Conservation (phyloP, 306 rosid species). For the Ziziphus jujuba region DNA sequence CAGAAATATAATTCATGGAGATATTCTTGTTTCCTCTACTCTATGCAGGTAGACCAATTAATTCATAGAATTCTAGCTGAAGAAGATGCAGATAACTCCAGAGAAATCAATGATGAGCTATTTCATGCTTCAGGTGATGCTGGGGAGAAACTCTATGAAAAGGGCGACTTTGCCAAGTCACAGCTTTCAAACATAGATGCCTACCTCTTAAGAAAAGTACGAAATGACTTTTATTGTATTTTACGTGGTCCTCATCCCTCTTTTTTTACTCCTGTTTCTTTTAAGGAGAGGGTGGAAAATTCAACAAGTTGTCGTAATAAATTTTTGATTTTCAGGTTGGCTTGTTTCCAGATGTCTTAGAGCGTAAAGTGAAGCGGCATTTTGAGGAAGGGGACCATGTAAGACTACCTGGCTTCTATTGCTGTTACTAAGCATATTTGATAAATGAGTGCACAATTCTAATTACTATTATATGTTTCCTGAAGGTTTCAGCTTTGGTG, state of each 20-base stretch:
- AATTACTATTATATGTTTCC: conserved; percentile 19
- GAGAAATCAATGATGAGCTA: conserved; percentile 56
- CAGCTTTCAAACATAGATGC: conserved; percentile 56
- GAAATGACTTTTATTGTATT: not conserved
- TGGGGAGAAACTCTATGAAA: conserved; percentile 73
- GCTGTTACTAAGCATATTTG: conserved; percentile 16
- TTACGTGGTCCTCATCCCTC: not conserved
- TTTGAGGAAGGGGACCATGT: conserved; percentile 92
- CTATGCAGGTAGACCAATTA: conserved; percentile 77
- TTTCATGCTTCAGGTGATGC: conserved; percentile 65
- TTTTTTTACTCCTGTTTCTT: not conserved
- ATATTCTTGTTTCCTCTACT: conserved; percentile 1
- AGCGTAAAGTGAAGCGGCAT: conserved; percentile 79
- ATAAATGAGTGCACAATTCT: conserved; percentile 10
- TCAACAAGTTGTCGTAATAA: not conserved
- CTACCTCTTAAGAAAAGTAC: conserved; percentile 77
- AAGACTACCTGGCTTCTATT: conserved; percentile 27
- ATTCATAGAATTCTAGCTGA: conserved; percentile 85
- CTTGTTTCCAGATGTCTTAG: conserved; percentile 90
- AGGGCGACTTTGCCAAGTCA: conserved; percentile 81
- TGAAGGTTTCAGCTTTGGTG: conserved; percentile 89
- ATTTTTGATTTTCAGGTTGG: conserved; percentile 68
- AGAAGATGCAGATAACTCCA: conserved; percentile 65
- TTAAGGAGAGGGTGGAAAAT: no score
- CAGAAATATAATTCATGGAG: not conserved